phyloP scores from a whole-genome alignment of 805 yeast species.

The Nakazawaea laoshanensis region DNA sequence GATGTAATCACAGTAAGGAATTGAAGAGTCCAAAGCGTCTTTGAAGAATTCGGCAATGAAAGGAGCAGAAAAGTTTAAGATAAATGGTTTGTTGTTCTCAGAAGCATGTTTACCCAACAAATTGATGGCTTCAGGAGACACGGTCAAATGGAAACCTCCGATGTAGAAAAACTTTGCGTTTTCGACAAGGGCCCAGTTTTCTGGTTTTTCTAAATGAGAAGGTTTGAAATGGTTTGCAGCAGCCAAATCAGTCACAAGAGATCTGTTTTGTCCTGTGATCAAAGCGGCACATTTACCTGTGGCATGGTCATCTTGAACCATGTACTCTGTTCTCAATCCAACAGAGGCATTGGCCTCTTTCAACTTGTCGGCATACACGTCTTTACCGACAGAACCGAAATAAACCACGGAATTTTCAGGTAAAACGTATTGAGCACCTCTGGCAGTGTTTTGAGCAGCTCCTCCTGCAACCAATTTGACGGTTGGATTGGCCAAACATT shows the following conservation, averaged over 20 bases:
- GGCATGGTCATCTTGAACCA: conserved; percentile 64
- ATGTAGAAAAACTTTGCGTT: conserved; percentile 78
- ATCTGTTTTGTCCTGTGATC: conserved; percentile 81
- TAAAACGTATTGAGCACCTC: conserved; percentile 93
- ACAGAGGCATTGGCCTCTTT: conserved; percentile 76
- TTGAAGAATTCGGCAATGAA: conserved; percentile 94
- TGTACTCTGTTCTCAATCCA: conserved; percentile 83
- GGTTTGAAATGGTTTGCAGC: conserved; percentile 97
- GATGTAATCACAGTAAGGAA: conserved; percentile 85
- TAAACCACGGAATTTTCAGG: conserved; percentile 80
- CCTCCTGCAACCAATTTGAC: conserved; percentile 91
- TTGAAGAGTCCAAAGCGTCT: conserved; percentile 69
- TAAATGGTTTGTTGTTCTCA: conserved; percentile 64
- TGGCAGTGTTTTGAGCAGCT: conserved; percentile 98
- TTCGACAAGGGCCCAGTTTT: conserved; percentile 83
- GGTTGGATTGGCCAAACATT: conserved; percentile 51
- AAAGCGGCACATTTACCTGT: conserved; percentile 99
- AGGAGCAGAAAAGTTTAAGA: conserved; percentile 91
- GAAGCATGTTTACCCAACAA: conserved; percentile 91
- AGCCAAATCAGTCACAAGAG: conserved; percentile 90
- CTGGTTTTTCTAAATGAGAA: conserved; percentile 77
- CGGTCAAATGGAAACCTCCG: conserved; percentile 99
- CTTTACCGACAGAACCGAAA: conserved; percentile 95
- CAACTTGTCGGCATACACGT: conserved; percentile 75
- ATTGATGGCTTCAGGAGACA: conserved; percentile 88